Base-by-base conservation (phyloP, 768 basidiomycete genomes). In the Glaciozyma antarctica region DNA sequence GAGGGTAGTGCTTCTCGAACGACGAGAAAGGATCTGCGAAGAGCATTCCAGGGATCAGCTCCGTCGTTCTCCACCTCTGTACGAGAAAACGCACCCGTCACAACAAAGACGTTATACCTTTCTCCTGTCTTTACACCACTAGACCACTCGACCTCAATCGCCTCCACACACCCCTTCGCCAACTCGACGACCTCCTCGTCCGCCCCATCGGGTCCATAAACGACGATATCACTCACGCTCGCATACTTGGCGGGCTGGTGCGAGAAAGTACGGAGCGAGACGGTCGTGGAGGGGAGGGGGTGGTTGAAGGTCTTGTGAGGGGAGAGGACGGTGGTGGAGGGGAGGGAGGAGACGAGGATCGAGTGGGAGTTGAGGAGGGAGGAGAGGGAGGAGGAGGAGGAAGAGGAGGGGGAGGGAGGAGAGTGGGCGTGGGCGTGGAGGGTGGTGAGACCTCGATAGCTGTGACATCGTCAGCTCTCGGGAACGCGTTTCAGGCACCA, bases 181-280 rank as follows among this genome's bases (percentile, higher is more conserved):
- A 67, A 66, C 48, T 65, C 67, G 43, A 71, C 58, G 22, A 61
- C 65, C 22, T 59, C 43, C 56, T 66, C 58, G 34, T 59, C 63
- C 51, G 84, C 73, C 0, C 86, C 82, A n/a, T 79, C 73, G 28
- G 81, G 79, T 12, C 88, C 90, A 38, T 92, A 93, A 32, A 94
- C 78, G 67, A 92, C 85, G 45, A 94, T 84, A 72, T 94, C 91
- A 53, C 88, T 90, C n/a, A 94, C 79, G 10, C 88, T 86, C 2
- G 86, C 85, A 71, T 88, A 90, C 63, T 92, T 87, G 52, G 88
- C 87, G 70, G 87, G 83, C 76, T 93, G 91, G 65, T 90, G 87
- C 34, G 88, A 88, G 75, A 93, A 91, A 78, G 93, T 90, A 69
- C 91, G 80, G 73, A 73, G 59, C 57, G 69, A 68, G 54, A 73